phyloP scores from a whole-genome alignment of 768 basidiomycete species.

The Amanita jacksonii region DNA sequence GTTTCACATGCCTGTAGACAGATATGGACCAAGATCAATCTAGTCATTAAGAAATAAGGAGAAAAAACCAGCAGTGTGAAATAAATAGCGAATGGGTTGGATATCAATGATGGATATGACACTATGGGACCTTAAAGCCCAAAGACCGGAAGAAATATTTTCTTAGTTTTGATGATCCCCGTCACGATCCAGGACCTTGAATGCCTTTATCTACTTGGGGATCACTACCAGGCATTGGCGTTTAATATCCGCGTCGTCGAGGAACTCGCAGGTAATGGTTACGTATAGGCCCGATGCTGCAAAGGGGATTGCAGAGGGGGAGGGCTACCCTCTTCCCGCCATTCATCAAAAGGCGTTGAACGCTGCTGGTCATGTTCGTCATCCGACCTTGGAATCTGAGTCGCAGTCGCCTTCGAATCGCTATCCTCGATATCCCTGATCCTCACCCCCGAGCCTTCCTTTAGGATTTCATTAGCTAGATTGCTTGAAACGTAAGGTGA shows the following conservation, averaged over 20 bases:
- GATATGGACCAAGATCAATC: constrained; percentile 5
- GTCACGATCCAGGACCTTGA: no score
- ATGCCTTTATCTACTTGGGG: no score
- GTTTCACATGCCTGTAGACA: not conserved
- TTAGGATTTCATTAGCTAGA: constrained; percentile 8
- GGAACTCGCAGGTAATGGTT: no score
- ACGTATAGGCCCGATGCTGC: no score
- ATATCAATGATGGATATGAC: constrained; percentile 8
- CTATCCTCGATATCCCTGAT: not conserved
- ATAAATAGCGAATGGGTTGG: constrained; percentile 7
- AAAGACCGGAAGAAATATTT: constrained; percentile 1
- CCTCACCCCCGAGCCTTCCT: not conserved
- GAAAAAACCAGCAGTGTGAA: not conserved
- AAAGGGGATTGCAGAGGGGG: no score
- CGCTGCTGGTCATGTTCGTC: not conserved
- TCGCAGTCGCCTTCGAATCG: not conserved
- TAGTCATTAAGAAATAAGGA: not conserved
- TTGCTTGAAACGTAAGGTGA: constrained; percentile 5
- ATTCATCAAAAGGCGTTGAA: not conserved
- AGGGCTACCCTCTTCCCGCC: not conserved
- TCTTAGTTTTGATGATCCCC: not conserved
- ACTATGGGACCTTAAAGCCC: constrained; percentile 4
- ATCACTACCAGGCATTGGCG: no score
- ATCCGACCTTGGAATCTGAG: not conserved
- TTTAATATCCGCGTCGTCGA: no score